Evolutionary conservation across 225 moss, liverwort and hornwort genomes (phyloP).

Genomic region (Takakia lepidozioides): DNA sequence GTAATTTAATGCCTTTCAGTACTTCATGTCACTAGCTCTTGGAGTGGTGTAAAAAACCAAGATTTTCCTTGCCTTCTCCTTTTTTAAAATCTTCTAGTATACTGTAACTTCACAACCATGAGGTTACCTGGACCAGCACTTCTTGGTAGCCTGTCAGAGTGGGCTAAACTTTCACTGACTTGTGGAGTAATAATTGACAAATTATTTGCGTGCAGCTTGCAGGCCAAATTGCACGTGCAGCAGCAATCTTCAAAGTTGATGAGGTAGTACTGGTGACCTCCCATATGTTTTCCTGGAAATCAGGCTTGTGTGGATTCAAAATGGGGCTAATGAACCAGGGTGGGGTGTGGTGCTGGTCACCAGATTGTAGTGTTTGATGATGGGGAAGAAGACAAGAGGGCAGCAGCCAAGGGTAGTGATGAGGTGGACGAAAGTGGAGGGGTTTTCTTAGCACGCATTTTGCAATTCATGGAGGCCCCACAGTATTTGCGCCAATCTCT

Average conservation of each 20-base stretch:
- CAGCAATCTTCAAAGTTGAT: slow-evolving; percentile 87
- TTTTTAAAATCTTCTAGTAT: neutral
- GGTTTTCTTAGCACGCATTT: slow-evolving; percentile 63
- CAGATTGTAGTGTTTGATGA: slow-evolving; percentile 96
- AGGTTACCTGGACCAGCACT: too few relatives aligned
- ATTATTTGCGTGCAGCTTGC: slow-evolving; percentile 52
- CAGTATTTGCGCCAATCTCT: slow-evolving; percentile 85
- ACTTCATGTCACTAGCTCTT: neutral
- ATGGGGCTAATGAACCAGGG: neutral
- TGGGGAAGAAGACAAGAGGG: slow-evolving; percentile 57
- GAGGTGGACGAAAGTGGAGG: slow-evolving; percentile 71
- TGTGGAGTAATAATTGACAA: neutral
- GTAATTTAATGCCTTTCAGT: neutral
- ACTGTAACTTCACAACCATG: too few relatives aligned
- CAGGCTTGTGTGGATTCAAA: neutral
- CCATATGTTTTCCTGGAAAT: too few relatives aligned
- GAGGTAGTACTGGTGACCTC: slow-evolving; percentile 40
- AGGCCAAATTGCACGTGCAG: slow-evolving; percentile 93
- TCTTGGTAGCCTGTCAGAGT: neutral
- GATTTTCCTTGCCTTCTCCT: neutral
- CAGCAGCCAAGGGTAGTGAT: slow-evolving; percentile 70
- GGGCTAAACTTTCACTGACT: neutral
- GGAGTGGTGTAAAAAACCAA: too few relatives aligned
- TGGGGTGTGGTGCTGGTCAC: neutral
- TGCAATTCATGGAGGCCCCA: slow-evolving; percentile 88